Evolutionary conservation across 768 basidiomycete genomes (phyloP).

Genomic region (Gloeopeniophorella convolvens): DNA sequence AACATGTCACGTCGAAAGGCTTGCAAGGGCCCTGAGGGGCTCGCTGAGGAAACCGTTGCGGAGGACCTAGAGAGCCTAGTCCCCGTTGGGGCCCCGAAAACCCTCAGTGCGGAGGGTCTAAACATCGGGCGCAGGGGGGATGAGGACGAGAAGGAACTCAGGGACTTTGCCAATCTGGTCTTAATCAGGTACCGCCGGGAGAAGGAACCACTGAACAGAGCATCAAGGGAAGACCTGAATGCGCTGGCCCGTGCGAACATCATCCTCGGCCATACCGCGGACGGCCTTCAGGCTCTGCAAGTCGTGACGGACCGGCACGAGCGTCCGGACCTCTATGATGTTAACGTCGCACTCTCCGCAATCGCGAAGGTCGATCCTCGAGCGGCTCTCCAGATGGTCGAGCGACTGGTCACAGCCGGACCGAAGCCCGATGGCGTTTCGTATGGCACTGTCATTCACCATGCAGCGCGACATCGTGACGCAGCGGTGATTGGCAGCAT

Average conservation of each 20-base stretch:
- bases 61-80: not conserved
- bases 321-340: conserved; percentile 54
- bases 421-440: conserved; percentile 47
- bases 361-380: conserved; percentile 45
- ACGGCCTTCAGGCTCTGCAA: conserved; percentile 44
- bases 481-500: conserved; percentile 38
- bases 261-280: conserved; percentile 41
- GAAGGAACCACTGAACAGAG: conserved; percentile 41
- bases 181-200: conserved; percentile 36
- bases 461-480: conserved; percentile 43
- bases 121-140: not conserved
- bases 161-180: conserved; percentile 40
- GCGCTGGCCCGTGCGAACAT: conserved; percentile 59
- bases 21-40: not conserved
- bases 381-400: conserved; percentile 41
- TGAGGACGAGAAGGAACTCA: conserved; percentile 11
- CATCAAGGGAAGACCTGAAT: conserved; percentile 47
- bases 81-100: not conserved
- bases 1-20: not conserved
- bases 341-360: conserved; percentile 55
- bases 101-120: not conserved
- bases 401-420: conserved; percentile 43
- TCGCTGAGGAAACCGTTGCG: not conserved
- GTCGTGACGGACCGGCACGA: conserved; percentile 42
- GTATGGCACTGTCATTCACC: conserved; percentile 57